Base-by-base conservation (phyloP, 2,329 filamentous ascomycete species). In the Cordyceps farinosa region DNA sequence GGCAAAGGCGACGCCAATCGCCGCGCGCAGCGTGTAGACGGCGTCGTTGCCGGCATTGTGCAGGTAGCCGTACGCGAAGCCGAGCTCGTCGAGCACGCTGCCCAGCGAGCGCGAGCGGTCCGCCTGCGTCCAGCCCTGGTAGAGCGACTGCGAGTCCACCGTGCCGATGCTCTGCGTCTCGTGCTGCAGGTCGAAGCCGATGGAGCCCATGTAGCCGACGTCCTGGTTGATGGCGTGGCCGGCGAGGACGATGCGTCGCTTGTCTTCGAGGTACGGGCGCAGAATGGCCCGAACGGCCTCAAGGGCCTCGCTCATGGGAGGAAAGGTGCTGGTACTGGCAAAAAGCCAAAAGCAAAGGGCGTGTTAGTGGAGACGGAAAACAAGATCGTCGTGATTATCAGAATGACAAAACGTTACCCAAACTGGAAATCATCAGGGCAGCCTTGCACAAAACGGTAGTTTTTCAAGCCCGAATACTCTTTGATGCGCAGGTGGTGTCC, bases 1-100 rank as follows among this genome's bases (percentile, higher is more conserved):
- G 62, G 44, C 69, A 27, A 75, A 44, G 1, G 72, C 74, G 22
- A 77, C 65, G 0, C 71, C 84, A 7, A 97, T 73, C 80, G 95
- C 84, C 8, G 87, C 89, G 65, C 88, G 87, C 66, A 96, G 76
- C 0, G 91, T 94, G 72, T 90, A 95, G 1, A 87, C 83, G 0
- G 92, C 92, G 72, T 97, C 92, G 67, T 97, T 97, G 1, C 92
- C 87, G 0, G 88, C 92, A 70, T 96, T 96, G 75, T 97, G 92
- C n/a, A 94, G 79, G 68, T 90, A 81, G 74, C 79, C 84, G 48
- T 80, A 84, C 0, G 76, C 69, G 9, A 96, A 84, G 3, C 83
- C 84, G 34, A 97, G 78, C 6, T 88, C 82, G 6, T 75, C 70
- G 30, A 97, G 82, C 15, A 96, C 80, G 6, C 69, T 77, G 0